Evolutionary conservation across 371 early-diverging fungal genomes (phyloP), one percentile per base, ranked within the genome.

Genomic region (Syncephalastrum monosporum): DNA sequence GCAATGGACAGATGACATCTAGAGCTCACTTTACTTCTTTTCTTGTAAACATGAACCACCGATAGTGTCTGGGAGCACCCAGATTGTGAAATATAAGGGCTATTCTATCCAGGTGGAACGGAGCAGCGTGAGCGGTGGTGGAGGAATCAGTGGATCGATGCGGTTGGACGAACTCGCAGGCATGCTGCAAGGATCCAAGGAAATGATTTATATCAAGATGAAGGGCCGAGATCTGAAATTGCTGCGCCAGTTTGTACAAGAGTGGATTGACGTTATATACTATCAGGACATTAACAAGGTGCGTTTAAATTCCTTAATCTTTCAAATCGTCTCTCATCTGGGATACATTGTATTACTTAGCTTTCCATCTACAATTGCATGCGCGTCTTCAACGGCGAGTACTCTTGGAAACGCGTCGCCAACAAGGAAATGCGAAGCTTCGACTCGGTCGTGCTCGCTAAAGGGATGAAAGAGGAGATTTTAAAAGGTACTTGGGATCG

Each of bases 401-500:
- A 55, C 48, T 59, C 59, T 24, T 67, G 68, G 68, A n/a, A 13
- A 1, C 42, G 48, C 5, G 29, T 63, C n/a, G 63, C 54, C 21
- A 56, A 56, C n/a, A 74, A 74, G 51, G 64, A 68, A 47, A 54
- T 70, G 46, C 60, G 76, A 44, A 41, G 60, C 4, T 66, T 68
- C 45, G 67, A 64, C 2, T 66, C 71, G 5, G 69, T 75, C 3
- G 60, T 75, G n/a, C 42, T 75, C 13, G 68, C 68, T 19, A 61
- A 64, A 15, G 69, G 71, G 0, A 70, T 71, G 47, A 72, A 76
- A 38, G 73, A 76, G 48, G 47, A 23, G 12, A 57, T 76, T 0
- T 47, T 72, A 21, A 41, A 50, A 25, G 59, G 58, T 64, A 53
- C 1, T 7, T 1, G 0, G 7, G 1, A 41, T 27, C 41, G 19